Evolutionary conservation across 116 monocot species (phyloP), one percentile per base, ranked within the genome.

Genomic region (Trichopus zeylanicus): DNA sequence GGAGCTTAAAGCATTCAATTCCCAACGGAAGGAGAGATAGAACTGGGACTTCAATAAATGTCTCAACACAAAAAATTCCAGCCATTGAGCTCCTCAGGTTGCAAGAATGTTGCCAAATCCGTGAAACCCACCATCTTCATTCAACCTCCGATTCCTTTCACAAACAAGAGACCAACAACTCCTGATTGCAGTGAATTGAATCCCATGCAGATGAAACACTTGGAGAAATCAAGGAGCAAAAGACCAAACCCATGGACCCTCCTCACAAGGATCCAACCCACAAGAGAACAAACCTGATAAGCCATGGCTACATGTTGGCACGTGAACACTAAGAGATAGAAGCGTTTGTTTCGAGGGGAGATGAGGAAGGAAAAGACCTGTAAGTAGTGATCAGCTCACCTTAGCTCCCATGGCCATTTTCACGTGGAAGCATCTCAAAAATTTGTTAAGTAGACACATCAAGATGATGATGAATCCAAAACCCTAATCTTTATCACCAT

Each of bases 361-460:
- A 77, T 24, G 56, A 39, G 33, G 77, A 78, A 62, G n/a, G n/a
- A 4, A 13, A n/a, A 42, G 13, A 42, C 18, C 13, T 3, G n/a
- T 5, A 33, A 8, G 8, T 33, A 33, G 32, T 5, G 32, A 33
- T 33, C 4, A 33, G 32, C n/a, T n/a, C n/a, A 71, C 31, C 75
- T 59, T 59, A 19, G 19, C 37, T 38, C 56, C 62, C 54, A 75
- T 70, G 75, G 48, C 26, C 59, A 57, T 12, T n/a, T 61, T 79
- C 79, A 79, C 79, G 66, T 70, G 79, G 31, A 56, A 53, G 59
- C 73, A 61, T 55, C 56, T 69, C 63, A 23, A n/a, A n/a, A n/a
- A n/a, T n/a, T n/a, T n/a, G n/a, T n/a, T n/a, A 4, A 33, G 6
- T 5, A 33, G 3, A 46, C 46, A 46, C 46, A 46, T 7, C 5